A percentile compares a stretch with the other conserved stretches of the same genome.
phyloP scores from a whole-genome alignment of 225 moss, liverwort and hornwort genomes.

The Pseudoscleropodium purum region DNA sequence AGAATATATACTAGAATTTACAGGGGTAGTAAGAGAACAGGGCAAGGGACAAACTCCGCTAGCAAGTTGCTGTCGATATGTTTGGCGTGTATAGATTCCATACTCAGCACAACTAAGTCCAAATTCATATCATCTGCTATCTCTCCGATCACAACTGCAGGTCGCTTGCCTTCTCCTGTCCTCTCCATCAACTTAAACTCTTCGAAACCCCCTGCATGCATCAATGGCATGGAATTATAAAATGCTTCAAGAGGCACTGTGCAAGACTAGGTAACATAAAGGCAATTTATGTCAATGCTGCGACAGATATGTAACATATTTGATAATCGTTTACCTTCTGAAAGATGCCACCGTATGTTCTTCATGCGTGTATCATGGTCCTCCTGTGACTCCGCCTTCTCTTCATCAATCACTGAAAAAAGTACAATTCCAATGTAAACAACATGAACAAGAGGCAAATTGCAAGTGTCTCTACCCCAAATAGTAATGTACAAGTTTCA shows the following conservation, averaged over 20 bases:
- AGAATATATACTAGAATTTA: conserved; percentile 2
- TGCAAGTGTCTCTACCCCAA: neutral
- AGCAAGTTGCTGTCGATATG: conserved; percentile 81
- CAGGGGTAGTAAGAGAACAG: conserved; percentile 73
- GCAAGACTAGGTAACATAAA: neutral
- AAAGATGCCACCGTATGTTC: conserved; percentile 82
- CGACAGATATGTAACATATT: neutral
- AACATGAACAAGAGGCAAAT: neutral
- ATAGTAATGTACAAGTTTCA: neutral
- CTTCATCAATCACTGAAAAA: conserved; percentile 64
- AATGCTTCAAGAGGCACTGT: neutral
- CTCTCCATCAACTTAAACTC: conserved; percentile 76
- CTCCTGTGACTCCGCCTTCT: conserved; percentile 45
- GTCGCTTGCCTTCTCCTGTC: conserved; percentile 66
- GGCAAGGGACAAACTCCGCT: conserved; percentile 86
- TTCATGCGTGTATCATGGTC: conserved; percentile 69
- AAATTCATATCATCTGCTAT: conserved; percentile 84
- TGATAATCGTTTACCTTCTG: conserved; percentile 38
- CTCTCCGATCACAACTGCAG: conserved; percentile 82
- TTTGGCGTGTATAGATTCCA: conserved; percentile 78
- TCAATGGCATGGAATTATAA: neutral
- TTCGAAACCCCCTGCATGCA: conserved; percentile 55
- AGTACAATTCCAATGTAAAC: neutral
- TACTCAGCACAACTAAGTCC: conserved; percentile 79
- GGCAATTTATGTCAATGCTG: neutral